phyloP scores from a whole-genome alignment of 2,329 filamentous ascomycete genomes.

The Cadophora malorum region DNA sequence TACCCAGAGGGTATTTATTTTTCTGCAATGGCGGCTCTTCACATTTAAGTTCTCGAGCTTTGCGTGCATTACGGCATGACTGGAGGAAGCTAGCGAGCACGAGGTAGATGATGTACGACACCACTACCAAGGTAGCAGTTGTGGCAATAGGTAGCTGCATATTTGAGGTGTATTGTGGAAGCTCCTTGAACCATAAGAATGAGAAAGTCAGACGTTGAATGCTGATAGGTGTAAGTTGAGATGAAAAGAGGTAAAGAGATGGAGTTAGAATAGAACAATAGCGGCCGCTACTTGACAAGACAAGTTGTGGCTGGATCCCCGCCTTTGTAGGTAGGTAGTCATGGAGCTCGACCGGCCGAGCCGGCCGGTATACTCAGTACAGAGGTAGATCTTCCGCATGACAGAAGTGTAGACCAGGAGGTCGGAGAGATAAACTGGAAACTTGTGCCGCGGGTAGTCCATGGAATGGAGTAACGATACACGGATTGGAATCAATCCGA shows the following conservation, averaged over 20 bases:
- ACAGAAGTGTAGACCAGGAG: no score
- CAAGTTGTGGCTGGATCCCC: background rate
- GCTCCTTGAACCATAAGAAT: background rate
- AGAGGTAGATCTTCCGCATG: background rate
- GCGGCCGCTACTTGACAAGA: background rate
- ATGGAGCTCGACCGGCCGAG: background rate
- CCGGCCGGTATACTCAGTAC: background rate
- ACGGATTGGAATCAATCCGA: background rate
- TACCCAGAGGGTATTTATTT: conserved; percentile 38
- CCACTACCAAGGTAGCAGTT: conserved; percentile 13
- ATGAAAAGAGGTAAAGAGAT: background rate
- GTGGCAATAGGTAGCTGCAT: conserved; percentile 19
- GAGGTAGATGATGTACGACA: conserved; percentile 33
- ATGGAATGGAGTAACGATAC: background rate
- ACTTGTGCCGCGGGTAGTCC: no score
- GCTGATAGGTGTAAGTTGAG: background rate
- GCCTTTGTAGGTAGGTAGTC: background rate
- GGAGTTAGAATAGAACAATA: background rate
- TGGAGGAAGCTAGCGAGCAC: conserved; percentile 28
- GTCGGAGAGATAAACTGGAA: no score
- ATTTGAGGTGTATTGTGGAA: background rate
- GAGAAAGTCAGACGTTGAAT: background rate
- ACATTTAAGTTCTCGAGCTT: conserved; percentile 40
- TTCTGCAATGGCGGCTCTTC: conserved; percentile 36
- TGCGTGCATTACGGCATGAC: conserved; percentile 32